Evolutionary conservation across 768 basidiomycete genomes (phyloP).

Genomic region (Phylloporus sp.): DNA sequence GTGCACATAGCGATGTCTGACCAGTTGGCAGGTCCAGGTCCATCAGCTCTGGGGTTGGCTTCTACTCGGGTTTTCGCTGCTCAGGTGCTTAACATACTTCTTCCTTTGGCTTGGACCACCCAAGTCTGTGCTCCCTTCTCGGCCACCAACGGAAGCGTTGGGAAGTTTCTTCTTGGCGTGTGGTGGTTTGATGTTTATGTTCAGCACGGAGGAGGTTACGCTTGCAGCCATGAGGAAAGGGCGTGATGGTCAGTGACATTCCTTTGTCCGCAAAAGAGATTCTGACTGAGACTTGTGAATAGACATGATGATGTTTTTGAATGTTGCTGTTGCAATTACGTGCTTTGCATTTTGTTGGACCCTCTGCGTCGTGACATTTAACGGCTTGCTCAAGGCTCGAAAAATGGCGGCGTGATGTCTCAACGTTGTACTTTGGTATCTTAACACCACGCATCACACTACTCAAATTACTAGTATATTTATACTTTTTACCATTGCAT

Average conservation of each 20-base stretch:
- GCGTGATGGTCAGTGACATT: constrained; percentile 59
- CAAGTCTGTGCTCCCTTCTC: constrained; percentile 78
- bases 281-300: not conserved
- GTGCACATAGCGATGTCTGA: constrained; percentile 4
- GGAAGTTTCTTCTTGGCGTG: constrained; percentile 84
- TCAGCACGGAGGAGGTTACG: constrained; percentile 86
- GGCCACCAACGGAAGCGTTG: constrained; percentile 91
- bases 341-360: constrained; percentile 87
- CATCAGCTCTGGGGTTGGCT: constrained; percentile 90
- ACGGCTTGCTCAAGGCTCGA: constrained; percentile 70
- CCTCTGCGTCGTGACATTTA: constrained; percentile 68
- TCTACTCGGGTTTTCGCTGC: constrained; percentile 69
- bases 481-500: not conserved
- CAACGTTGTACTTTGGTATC: not conserved
- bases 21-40: constrained; percentile 63
- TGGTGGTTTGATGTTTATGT: constrained; percentile 87
- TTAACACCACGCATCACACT: not conserved
- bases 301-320: constrained; percentile 91
- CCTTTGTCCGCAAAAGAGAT: not conserved
- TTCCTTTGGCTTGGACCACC: constrained; percentile 90
- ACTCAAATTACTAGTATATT: not conserved
- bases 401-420: constrained; percentile 19
- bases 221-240: constrained; percentile 89
- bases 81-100: constrained; percentile 89
- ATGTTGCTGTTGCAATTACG: constrained; percentile 80